Evolutionary conservation across 228 moss, liverwort and hornwort genomes (phyloP), one percentile per base, ranked within the genome.

Genomic region (Sphagnum fallax): DNA sequence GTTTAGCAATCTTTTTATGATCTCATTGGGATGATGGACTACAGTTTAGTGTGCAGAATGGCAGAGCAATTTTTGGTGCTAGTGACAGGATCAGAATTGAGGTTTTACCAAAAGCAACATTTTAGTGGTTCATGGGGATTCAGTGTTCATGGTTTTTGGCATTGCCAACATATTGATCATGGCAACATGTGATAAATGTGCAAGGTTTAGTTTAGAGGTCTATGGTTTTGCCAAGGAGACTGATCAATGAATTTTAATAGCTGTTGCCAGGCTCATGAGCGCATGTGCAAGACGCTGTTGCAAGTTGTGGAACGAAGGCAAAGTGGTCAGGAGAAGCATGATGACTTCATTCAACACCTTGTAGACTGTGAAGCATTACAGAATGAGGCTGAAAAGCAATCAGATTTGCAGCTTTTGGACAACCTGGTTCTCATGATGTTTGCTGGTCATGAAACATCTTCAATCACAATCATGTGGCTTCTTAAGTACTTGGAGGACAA

Each of bases 351-450:
- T 8, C 62, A 62, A 16, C 62, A 62, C 18, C 18, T 62, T 4
- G 62, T 62, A 9, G 15, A 62, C 5, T 6, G 4, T 14, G 62
- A 62, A 10, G 47, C 16, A 62, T 16, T 9, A 16, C 16, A 16
- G 62, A 9, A 3, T 47, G 62, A 62, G 14, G 16, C 62, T 62
- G 62, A 62, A 47, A 62, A 16, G 62, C 16, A 14, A 62, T 16
- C 13, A 7, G 62, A 62, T 16, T 4, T 4, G 14, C 62, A 62
- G 62, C 8, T 62, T 16, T 47, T 62, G 47, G 62, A 62, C 15
- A 47, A 62, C 62, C 15, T 62, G 62, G 62, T 62, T 6, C 62
- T 62, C 15, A 62, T 62, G 62, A 62, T 62, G 62, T 47, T 62
- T 47, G 62, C 62, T 16, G 62, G 62, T 47, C 62, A 62, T 62